Conservation (phyloP, 805 yeast genomes). For the Lipomyces japonicus region DNA sequence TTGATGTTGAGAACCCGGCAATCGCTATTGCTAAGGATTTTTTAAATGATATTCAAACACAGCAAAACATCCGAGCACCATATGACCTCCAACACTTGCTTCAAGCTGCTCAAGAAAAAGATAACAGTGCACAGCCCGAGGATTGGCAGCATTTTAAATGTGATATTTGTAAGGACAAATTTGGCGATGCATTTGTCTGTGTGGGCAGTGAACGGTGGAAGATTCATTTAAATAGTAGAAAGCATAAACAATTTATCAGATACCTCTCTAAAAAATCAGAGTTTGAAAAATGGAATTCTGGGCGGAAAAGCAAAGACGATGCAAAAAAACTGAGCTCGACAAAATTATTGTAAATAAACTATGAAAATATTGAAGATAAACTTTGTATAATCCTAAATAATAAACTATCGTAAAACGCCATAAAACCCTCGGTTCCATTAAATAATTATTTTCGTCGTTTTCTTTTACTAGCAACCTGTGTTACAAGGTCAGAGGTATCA, state of each 20-base stretch:
- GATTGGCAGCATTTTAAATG: constrained; percentile 72
- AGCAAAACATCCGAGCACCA: constrained; percentile 32
- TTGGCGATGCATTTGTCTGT: constrained; percentile 54
- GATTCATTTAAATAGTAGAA: constrained; percentile 61
- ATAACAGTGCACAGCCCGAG: constrained; percentile 19
- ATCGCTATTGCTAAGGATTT: constrained; percentile 45
- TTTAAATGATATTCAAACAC: constrained; percentile 29
- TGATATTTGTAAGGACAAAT: constrained; percentile 55
- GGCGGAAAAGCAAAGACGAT: not conserved
- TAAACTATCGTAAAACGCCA: too few species aligned
- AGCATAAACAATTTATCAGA: constrained; percentile 43
- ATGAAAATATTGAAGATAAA: too few species aligned
- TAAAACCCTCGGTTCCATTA: too few species aligned
- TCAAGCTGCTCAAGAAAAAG: constrained; percentile 1
- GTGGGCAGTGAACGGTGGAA: constrained; percentile 73
- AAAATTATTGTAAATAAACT: too few species aligned
- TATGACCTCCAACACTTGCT: constrained; percentile 15
- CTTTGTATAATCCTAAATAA: too few species aligned
- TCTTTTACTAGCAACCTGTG: too few species aligned
- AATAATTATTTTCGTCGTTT: not conserved
- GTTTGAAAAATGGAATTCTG: constrained; percentile 28
- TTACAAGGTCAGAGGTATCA: too few species aligned
- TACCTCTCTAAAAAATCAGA: constrained; percentile 25
- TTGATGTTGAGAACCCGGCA: constrained; percentile 56
- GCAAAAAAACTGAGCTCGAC: not conserved